Base-by-base conservation (phyloP, 2,329 filamentous ascomycete species). In the Calonectria pseudoreteaudii region DNA sequence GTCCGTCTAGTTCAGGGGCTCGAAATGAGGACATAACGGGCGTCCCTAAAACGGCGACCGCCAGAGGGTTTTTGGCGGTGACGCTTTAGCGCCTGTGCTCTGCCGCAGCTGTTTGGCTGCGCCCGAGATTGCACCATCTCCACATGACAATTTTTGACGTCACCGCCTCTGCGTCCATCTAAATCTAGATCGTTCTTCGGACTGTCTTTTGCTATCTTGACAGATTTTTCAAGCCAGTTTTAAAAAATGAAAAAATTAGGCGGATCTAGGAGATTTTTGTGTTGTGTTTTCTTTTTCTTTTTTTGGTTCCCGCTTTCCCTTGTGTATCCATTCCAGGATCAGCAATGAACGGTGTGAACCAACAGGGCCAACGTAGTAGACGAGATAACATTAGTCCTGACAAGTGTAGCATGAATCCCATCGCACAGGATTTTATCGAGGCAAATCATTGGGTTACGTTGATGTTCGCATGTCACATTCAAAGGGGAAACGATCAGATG, bases 101-200 rank as follows among this genome's bases (percentile, higher is more conserved):
- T 69, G 41, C 66, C 66, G 30, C 34, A 26, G 34, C 28, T 68
- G 71, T 30, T 68, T 71, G 73, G 71, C 68, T 70, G 28, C 70
- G 67, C 65, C 58, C 71, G 73, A 80, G 73, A 80, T 80, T 80
- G 70, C 75, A 34, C 20, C 53, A 68, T 77, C 76, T 56, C 78
- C 78, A 78, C 75, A 66, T 71, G 53, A 70, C 72, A 77, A 70
- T 72, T 67, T 72, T 69, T 80, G 78, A 80, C 78, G 76, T 80
- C 78, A 80, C 71, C 62, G 23, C 52, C 41, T 56, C 44, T 68
- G 65, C 62, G 47, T 73, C 65, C 65, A 56, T 68, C 66, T 56
- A 62, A 73, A 79, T 79, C 73, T 77, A 76, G 72, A 79, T 74
- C 49, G 38, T 47, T 53, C n/a, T 50, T 49, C 68, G 65, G 49